Percentiles rank a stretch among this genome's conserved stretches.
These are phyloP conservation scores for Fomitopsis pulvina DNA, from an alignment of 768 basidiomycete genomes.

Conservation along the genomic window DNA sequence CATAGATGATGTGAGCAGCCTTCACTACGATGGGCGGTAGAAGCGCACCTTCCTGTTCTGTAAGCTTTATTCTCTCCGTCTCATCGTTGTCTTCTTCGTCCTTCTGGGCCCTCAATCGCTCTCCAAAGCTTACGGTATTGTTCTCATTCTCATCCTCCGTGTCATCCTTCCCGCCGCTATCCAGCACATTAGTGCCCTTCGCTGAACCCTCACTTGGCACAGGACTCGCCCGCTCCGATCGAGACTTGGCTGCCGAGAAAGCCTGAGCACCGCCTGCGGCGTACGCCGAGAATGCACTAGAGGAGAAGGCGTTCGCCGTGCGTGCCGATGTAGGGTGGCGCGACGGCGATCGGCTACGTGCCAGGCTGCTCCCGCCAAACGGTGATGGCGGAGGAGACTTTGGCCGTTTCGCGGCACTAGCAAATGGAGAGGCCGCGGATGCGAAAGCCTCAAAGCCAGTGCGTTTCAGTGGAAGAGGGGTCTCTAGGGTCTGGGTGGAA, in stretches of 20 bases:
- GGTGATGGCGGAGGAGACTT: conserved; percentile 44
- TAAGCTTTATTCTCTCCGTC: conserved; percentile 41
- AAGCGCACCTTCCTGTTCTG: conserved; percentile 61
- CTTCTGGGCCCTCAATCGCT: conserved; percentile 55
- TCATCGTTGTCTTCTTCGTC: conserved; percentile 54
- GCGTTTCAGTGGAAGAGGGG: conserved; percentile 35
- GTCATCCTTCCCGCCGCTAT: conserved; percentile 12
- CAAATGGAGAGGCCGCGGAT: conserved; percentile 44
- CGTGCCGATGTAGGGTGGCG: conserved; percentile 30
- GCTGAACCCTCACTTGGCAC: conserved; percentile 17
- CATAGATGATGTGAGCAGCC: background rate
- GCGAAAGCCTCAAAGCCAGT: conserved; percentile 55
- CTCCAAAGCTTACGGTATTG: conserved; percentile 42
- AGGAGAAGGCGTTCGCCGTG: conserved; percentile 38
- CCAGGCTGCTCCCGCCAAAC: conserved; percentile 15
- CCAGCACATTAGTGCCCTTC: conserved; percentile 6
- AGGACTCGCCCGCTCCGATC: conserved; percentile 37
- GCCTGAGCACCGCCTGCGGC: conserved; percentile 41
- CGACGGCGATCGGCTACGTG: conserved; percentile 51
- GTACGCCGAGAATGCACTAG: conserved; percentile 59
- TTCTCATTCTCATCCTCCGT: conserved; percentile 21
- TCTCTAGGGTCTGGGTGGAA: conserved; percentile 7
- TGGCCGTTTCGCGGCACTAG: conserved; percentile 34
- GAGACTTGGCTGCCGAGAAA: conserved; percentile 37
- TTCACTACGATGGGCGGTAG: background rate